These are phyloP conservation scores for Metarhizium anisopliae DNA, from an alignment of 2,329 filamentous ascomycete species.

Conservation along the genomic window DNA sequence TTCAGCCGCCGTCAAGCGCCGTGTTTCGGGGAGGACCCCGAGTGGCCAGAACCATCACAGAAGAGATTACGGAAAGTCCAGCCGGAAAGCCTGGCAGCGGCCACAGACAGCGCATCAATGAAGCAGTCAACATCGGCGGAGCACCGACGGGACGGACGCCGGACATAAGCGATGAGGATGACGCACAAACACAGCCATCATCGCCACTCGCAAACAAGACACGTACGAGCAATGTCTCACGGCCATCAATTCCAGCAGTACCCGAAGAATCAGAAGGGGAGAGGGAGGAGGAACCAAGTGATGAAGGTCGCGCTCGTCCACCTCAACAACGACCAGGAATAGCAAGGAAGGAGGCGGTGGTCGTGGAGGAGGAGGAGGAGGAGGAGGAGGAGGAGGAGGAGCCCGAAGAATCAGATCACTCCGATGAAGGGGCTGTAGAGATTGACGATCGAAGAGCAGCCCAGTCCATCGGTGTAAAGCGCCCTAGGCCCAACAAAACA, in stretches of 20 bases:
- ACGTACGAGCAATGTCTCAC: constrained; percentile 22
- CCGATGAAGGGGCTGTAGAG: constrained; percentile 31
- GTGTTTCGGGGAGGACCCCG: not conserved
- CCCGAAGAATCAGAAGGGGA: constrained; percentile 9
- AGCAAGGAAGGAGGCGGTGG: constrained; percentile 6
- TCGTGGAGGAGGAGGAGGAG: constrained; percentile 9
- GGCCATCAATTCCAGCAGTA: not conserved
- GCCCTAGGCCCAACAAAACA: constrained; percentile 27
- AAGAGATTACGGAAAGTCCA: constrained; percentile 1
- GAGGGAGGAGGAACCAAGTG: constrained; percentile 17
- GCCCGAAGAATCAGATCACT: constrained; percentile 8
- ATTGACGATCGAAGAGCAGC: constrained; percentile 35
- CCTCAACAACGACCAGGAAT: not conserved
- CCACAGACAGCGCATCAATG: not conserved
- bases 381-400: constrained; percentile 10
- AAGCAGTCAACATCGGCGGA: not conserved
- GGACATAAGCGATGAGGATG: not conserved
- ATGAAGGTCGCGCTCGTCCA: not conserved
- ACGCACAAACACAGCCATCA: constrained; percentile 14
- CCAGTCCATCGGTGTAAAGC: constrained; percentile 31
- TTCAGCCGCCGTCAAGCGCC: constrained; percentile 6
- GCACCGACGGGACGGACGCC: not conserved
- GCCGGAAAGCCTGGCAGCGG: not conserved
- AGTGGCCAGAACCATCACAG: not conserved
- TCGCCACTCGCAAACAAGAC: constrained; percentile 37